A percentile compares a stretch with the other conserved stretches of the same genome.
Conservation (phyloP, 2,329 filamentous ascomycete species). For the Triangularia verruculosa region DNA sequence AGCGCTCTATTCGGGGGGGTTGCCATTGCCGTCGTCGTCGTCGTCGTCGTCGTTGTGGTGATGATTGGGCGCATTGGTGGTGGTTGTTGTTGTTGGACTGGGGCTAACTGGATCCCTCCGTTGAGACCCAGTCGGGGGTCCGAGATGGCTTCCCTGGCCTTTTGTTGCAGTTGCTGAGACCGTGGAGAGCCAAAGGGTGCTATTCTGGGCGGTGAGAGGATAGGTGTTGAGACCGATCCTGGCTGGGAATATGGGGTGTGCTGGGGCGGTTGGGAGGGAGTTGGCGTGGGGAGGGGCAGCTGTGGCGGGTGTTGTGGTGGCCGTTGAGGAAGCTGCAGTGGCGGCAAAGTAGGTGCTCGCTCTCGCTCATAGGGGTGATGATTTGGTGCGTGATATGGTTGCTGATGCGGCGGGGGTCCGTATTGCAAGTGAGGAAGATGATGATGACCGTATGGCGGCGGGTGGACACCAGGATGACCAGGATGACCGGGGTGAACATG, state of each 20-base stretch:
- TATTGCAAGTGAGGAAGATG: conserved; percentile 16
- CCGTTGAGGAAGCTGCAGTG: neutral
- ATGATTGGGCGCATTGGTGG: neutral
- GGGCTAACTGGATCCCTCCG: neutral
- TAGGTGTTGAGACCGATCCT: conserved; percentile 40
- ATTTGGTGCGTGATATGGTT: conserved; percentile 6
- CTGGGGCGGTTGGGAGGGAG: conserved; percentile 28
- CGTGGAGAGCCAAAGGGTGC: conserved; percentile 1
- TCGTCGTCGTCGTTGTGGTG: neutral
- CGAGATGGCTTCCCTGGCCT: neutral
- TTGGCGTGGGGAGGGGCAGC: conserved; percentile 28
- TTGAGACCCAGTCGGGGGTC: neutral
- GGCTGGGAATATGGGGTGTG: conserved; percentile 36
- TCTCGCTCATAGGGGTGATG: conserved; percentile 1
- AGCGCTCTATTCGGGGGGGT: neutral
- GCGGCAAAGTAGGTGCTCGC: neutral
- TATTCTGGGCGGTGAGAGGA: neutral
- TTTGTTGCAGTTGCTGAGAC: neutral
- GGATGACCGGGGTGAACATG: neutral
- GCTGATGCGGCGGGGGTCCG: conserved; percentile 8
- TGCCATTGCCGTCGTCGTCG: too few species aligned
- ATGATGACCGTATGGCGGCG: conserved; percentile 1
- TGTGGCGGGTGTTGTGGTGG: conserved; percentile 4
- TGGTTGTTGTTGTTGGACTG: neutral
- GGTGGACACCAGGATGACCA: neutral